Base-by-base conservation (phyloP, 164 flowering plant species). In the Brasenia schreberi region DNA sequence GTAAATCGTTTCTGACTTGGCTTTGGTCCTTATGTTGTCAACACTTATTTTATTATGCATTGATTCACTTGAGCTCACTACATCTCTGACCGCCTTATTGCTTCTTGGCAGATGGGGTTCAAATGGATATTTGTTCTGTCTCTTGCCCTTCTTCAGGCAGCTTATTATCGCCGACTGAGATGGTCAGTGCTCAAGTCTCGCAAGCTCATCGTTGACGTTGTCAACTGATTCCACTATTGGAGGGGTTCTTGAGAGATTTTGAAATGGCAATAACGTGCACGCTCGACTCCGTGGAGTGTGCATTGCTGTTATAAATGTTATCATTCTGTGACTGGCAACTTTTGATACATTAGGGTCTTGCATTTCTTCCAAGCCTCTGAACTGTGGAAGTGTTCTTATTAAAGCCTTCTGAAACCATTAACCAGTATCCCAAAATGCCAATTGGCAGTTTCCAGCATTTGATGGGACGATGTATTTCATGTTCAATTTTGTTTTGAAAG, bases 51-150 rank as follows among this genome's bases (percentile, higher is more conserved):
- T 49, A 49, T 49, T 49, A 9, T 33, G 4, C 39, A 33, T 33
- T 33, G 39, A 33, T 49, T 49, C 56, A 49, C 56, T 49, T 49
- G 56, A 49, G 10, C 56, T 49, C 56, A n/a, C 62, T 19, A 60
- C 60, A 12, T 56, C 60, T 56, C 60, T 12, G 18, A 33, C 23
- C 62, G 62, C 27, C 7, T 11, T 60, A 19, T 23, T 61, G 12
- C 63, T 23, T 63, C 65, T 65, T 23, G 62, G 69, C 77, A 77
- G 80, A 77, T 77, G 80, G 77, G 80, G 52, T 72, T 77, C 73
- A 77, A 77, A 72, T 77, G 80, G 80, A 77, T 77, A 58, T 77
- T 77, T 62, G 72, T 77, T 53, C 65, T 77, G 39, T 77, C 80
- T 0, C 77, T 77, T 18, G 80, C 77, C 42, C 80, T 77, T 70